Conservation (phyloP, 2,329 filamentous ascomycete species). For the Helminthosporium solani region DNA sequence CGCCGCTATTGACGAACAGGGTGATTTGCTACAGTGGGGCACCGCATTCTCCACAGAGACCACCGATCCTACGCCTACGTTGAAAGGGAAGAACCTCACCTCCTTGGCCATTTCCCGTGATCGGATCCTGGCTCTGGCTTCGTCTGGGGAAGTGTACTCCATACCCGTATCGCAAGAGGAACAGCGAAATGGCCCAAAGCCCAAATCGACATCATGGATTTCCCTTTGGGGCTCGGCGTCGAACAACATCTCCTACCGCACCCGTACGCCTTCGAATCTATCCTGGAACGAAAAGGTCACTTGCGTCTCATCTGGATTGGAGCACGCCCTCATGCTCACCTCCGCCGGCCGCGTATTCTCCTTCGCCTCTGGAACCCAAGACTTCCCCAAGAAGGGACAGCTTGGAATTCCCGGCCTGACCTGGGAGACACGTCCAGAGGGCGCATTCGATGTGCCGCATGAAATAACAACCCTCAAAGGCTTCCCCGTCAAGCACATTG, state of each 20-base stretch:
- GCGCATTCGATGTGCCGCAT: slow-evolving; percentile 78
- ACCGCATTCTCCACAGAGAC: slow-evolving; percentile 67
- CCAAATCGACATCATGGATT: slow-evolving; percentile 67
- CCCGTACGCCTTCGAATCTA: slow-evolving; percentile 65
- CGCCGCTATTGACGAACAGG: slow-evolving; percentile 82
- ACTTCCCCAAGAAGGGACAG: slow-evolving; percentile 81
- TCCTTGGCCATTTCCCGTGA: slow-evolving; percentile 78
- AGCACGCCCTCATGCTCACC: slow-evolving; percentile 85
- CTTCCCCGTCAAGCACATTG: slow-evolving; percentile 71
- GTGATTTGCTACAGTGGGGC: slow-evolving; percentile 92
- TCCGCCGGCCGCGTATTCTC: slow-evolving; percentile 84
- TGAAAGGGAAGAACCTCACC: slow-evolving; percentile 77
- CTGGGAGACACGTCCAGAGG: slow-evolving; percentile 74
- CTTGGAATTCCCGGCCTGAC: slow-evolving; percentile 81
- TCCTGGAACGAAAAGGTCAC: slow-evolving; percentile 70
- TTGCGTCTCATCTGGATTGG: slow-evolving; percentile 73
- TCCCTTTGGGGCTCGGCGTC: slow-evolving; percentile 66
- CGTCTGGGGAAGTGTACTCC: slow-evolving; percentile 78
- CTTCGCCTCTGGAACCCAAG: slow-evolving; percentile 74
- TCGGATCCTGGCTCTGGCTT: slow-evolving; percentile 76
- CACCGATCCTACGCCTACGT: slow-evolving; percentile 65
- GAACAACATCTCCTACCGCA: slow-evolving; percentile 68
- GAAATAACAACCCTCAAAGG: slow-evolving; percentile 72
- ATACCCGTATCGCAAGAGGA: slow-evolving; percentile 74
- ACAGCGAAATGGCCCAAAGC: slow-evolving; percentile 65